A percentile compares a stretch with the other conserved stretches of the same genome.
These are phyloP conservation scores for Cardiospermum halicacabum DNA, from an alignment of 345 rosid species.

Conservation along the genomic window DNA sequence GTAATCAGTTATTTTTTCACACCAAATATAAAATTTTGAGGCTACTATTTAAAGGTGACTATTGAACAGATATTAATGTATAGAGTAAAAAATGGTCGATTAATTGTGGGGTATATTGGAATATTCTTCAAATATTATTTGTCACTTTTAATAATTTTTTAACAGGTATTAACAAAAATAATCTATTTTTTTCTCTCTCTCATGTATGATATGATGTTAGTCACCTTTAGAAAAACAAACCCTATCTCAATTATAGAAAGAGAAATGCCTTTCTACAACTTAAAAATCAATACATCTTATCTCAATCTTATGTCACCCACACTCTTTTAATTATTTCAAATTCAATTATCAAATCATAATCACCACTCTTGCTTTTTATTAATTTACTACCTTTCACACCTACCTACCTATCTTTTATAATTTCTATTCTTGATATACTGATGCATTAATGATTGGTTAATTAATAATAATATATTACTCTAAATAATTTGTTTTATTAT, in stretches of 20 bases:
- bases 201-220: conserved; percentile 11
- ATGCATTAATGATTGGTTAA: too few species aligned
- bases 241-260: conserved; percentile 16
- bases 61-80: conserved; percentile 7
- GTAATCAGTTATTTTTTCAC: too few species aligned
- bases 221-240: conserved; percentile 2
- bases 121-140: conserved; percentile 14
- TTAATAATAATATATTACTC: too few species aligned
- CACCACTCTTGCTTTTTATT: conserved; percentile 6
- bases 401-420: background rate
- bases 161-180: conserved; percentile 24
- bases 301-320: conserved; percentile 16
- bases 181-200: conserved; percentile 11
- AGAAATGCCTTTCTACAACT: conserved; percentile 21
- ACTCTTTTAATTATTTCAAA: conserved; percentile 17
- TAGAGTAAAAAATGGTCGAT: background rate
- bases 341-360: conserved; percentile 31
- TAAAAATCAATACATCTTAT: conserved; percentile 19
- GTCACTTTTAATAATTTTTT: conserved; percentile 17
- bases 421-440: background rate
- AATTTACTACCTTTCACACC: background rate
- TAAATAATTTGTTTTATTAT: too few species aligned
- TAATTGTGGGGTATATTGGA: conserved; percentile 11
- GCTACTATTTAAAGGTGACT: conserved; percentile 17
- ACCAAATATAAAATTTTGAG: background rate